These are phyloP conservation scores for Linum trigynum DNA, from an alignment of 345 rosid species.

Conservation along the genomic window DNA sequence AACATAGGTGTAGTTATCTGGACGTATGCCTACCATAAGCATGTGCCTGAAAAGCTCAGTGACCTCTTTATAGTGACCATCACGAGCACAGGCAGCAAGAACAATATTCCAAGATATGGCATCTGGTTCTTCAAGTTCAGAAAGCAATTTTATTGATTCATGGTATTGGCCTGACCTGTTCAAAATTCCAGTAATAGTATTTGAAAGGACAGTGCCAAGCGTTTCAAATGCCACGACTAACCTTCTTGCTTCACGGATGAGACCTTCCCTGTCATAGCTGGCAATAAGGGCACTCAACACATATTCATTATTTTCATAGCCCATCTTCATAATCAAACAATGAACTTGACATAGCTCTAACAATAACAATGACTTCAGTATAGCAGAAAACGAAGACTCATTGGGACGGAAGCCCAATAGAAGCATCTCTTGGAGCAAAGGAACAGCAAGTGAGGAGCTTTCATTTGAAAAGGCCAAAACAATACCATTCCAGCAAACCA, in stretches of 20 bases:
- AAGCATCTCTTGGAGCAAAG: constrained; percentile 50
- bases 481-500: constrained; percentile 75
- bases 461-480: constrained; percentile 53
- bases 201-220: constrained; percentile 35
- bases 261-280: constrained; percentile 54
- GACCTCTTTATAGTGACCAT: constrained; percentile 40
- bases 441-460: constrained; percentile 23
- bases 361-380: constrained; percentile 33
- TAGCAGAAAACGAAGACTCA: constrained; percentile 62
- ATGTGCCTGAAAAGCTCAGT: constrained; percentile 53
- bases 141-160: constrained; percentile 53
- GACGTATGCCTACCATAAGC: constrained; percentile 33
- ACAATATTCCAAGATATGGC: constrained; percentile 72
- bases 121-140: constrained; percentile 62
- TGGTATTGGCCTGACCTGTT: constrained; percentile 53
- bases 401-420: constrained; percentile 48
- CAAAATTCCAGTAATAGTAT: constrained; percentile 58
- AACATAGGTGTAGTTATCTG: constrained; percentile 76
- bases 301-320: constrained; percentile 46
- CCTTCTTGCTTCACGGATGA: constrained; percentile 41
- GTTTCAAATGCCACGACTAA: constrained; percentile 32
- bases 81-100: constrained; percentile 65
- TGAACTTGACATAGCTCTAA: constrained; percentile 55
- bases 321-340: constrained; percentile 52
- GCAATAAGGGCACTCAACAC: constrained; percentile 64